Conservation (phyloP, 139 green algal genomes). For the Bryopsis sp. region DNA sequence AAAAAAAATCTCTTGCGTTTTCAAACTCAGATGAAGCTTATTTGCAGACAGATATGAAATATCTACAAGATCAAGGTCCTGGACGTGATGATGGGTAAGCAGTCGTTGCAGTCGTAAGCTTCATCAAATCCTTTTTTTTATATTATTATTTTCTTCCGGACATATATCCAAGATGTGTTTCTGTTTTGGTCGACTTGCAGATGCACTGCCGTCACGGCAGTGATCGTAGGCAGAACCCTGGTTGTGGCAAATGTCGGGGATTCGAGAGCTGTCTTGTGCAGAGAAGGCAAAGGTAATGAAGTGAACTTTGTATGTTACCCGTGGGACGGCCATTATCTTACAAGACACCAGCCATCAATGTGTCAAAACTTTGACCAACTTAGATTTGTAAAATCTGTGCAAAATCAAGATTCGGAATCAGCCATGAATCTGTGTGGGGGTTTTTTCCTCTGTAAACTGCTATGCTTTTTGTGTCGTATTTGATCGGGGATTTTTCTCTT, state of each 20-base stretch:
- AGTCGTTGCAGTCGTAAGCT: background rate
- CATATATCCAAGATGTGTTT: no score
- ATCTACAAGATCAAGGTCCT: conserved; percentile 50
- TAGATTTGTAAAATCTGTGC: no score
- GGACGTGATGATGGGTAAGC: conserved; percentile 64
- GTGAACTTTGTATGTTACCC: background rate
- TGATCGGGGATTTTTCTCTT: background rate
- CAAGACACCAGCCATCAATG: background rate
- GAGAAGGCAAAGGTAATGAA: conserved; percentile 53
- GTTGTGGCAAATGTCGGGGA: conserved; percentile 88
- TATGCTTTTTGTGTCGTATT: background rate
- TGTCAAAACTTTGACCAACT: no score
- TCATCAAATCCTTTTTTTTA: no score
- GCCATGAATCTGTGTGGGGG: conserved; percentile 2
- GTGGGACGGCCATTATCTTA: background rate
- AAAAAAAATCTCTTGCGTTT: no score
- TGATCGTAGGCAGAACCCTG: conserved; percentile 62
- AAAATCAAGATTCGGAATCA: no score
- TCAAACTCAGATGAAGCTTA: conserved; percentile 64
- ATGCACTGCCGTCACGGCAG: conserved; percentile 64
- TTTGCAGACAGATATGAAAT: conserved; percentile 66
- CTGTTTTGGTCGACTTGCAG: no score
- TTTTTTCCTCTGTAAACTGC: conserved; percentile 2
- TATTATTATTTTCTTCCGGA: no score
- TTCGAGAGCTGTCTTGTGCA: conserved; percentile 72